phyloP scores from a whole-genome alignment of 1,284 basidiomycete genomes.

The Trichosporon coremiiforme region DNA sequence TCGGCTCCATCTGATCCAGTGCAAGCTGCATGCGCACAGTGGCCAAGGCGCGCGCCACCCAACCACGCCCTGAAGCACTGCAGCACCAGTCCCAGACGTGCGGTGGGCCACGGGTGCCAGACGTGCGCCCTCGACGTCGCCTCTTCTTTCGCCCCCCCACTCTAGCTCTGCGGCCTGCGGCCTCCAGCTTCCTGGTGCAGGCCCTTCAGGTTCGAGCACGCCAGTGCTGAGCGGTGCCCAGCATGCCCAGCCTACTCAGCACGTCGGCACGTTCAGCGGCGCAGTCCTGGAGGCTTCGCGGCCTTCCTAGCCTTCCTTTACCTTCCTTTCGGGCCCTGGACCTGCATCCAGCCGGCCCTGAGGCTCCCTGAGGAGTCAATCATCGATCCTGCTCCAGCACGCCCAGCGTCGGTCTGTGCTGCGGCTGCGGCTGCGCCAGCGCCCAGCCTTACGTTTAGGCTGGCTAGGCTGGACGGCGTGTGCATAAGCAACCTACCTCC shows the following conservation, averaged over 20 bases:
- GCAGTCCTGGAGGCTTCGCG: not conserved
- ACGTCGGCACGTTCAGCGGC: not conserved
- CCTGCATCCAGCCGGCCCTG: conserved; percentile 1
- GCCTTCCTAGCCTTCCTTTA: conserved; percentile 1
- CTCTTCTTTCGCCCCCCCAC: not conserved
- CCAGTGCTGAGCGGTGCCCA: no score
- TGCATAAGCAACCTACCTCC: not conserved
- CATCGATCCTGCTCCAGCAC: conserved; percentile 5
- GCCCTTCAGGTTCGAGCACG: no score
- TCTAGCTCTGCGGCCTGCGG: no score
- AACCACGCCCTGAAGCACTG: not conserved
- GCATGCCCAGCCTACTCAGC: not conserved
- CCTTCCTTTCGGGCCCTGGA: not conserved
- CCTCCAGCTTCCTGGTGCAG: no score
- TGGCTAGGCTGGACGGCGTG: not conserved
- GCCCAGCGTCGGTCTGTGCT: conserved; percentile 7
- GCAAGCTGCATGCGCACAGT: not conserved
- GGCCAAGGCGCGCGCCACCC: not conserved
- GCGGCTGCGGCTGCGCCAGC: not conserved
- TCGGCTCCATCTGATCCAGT: conserved; percentile 1
- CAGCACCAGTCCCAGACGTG: conserved; percentile 4
- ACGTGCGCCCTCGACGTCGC: not conserved
- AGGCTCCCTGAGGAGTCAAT: not conserved
- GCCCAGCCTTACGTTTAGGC: not conserved
- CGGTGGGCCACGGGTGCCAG: not conserved